A percentile compares a stretch with the other conserved stretches of the same genome.
Conservation (phyloP, 2,329 filamentous ascomycete species). For the Sphaerulina musiva region DNA sequence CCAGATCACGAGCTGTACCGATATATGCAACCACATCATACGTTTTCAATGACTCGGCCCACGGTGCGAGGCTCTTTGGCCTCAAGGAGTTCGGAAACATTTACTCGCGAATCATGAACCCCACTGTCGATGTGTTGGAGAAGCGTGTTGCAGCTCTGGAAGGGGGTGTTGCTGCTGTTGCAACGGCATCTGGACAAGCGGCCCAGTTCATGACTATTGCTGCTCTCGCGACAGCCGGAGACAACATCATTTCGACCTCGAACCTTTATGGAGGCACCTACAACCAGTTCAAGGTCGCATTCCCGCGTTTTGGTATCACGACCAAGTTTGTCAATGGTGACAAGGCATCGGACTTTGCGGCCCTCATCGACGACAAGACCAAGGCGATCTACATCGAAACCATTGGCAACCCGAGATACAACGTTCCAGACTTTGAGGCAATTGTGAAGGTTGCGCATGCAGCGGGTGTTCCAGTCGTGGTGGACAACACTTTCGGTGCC, state of each 20-base stretch:
- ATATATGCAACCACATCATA: slow-evolving; percentile 93
- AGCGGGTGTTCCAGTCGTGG: slow-evolving; percentile 55
- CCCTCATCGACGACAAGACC: slow-evolving; percentile 83
- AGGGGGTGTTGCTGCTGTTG: slow-evolving; percentile 80
- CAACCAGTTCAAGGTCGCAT: slow-evolving; percentile 90
- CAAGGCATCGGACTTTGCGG: slow-evolving; percentile 68
- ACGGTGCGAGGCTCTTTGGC: slow-evolving; percentile 88
- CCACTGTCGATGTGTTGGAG: slow-evolving; percentile 92
- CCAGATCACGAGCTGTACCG: slow-evolving; percentile 83
- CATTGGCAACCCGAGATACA: slow-evolving; percentile 91
- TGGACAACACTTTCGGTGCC: slow-evolving; percentile 93
- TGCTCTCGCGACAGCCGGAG: slow-evolving; percentile 76
- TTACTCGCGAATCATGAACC: slow-evolving; percentile 95
- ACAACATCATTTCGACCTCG: slow-evolving; percentile 87
- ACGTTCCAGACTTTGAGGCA: slow-evolving; percentile 82
- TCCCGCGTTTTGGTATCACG: slow-evolving; percentile 77
- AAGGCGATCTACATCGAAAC: slow-evolving; percentile 89
- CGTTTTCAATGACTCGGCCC: slow-evolving; percentile 91
- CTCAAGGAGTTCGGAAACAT: slow-evolving; percentile 98
- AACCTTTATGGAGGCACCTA: slow-evolving; percentile 94
- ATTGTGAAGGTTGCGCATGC: slow-evolving; percentile 75
- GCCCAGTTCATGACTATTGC: slow-evolving; percentile 88
- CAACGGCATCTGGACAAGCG: slow-evolving; percentile 76
- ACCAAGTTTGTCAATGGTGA: slow-evolving; percentile 86
- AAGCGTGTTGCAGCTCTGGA: slow-evolving; percentile 94